Conservation (phyloP, 164 flowering plant species). For the Akebia trifoliata region DNA sequence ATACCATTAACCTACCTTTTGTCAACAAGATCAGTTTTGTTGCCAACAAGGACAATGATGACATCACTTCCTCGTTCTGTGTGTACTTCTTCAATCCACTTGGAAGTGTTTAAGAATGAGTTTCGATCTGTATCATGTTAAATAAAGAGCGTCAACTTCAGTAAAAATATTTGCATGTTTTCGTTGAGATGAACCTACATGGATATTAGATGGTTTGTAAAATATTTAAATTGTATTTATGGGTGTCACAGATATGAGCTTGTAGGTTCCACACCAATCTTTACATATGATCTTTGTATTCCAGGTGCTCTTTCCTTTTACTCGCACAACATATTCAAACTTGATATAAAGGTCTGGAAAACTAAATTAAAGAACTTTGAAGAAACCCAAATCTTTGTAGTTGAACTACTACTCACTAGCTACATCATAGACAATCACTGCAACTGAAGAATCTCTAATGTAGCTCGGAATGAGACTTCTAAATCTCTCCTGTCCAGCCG, state of each 20-base stretch:
- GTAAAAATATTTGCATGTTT: background rate
- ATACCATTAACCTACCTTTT: slow-evolving; percentile 44
- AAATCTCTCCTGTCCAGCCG: slow-evolving; percentile 93
- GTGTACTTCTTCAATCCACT: slow-evolving; percentile 93
- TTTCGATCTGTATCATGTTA: slow-evolving; percentile 49
- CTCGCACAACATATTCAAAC: too few species aligned
- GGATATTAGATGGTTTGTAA: background rate
- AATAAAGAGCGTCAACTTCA: background rate
- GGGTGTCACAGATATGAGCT: too few species aligned
- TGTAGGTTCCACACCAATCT: too few species aligned
- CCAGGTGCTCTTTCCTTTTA: too few species aligned
- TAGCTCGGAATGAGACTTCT: slow-evolving; percentile 94
- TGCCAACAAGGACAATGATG: slow-evolving; percentile 85
- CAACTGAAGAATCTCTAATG: slow-evolving; percentile 92
- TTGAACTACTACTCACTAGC: slow-evolving; percentile 88
- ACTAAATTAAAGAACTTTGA: too few species aligned
- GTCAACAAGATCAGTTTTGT: slow-evolving; percentile 94
- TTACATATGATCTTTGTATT: too few species aligned
- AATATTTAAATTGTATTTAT: too few species aligned
- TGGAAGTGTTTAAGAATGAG: slow-evolving; percentile 69
- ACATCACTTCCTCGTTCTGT: slow-evolving; percentile 88
- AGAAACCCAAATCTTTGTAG: too few species aligned
- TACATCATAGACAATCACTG: slow-evolving; percentile 83
- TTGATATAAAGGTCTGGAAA: too few species aligned
- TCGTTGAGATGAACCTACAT: background rate